These are phyloP conservation scores for Xylaria flabelliformis DNA, from an alignment of 495 filamentous ascomycete genomes.

Conservation along the genomic window DNA sequence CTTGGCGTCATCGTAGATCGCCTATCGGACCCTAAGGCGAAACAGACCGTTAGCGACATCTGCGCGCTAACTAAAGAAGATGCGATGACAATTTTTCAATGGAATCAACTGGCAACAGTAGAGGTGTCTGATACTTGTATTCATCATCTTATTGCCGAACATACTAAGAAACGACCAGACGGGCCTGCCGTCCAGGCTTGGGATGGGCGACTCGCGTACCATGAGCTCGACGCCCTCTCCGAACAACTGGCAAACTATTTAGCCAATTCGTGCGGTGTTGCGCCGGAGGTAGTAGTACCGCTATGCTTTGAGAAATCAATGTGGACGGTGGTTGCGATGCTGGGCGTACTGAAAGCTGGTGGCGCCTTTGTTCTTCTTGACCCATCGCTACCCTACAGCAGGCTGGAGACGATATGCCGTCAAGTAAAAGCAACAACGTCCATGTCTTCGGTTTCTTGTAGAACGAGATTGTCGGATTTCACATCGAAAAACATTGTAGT, in stretches of 20 bases:
- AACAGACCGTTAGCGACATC: background rate
- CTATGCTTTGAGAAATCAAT: too few relatives aligned
- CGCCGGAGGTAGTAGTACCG: too few relatives aligned
- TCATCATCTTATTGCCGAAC: background rate
- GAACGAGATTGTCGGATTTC: background rate
- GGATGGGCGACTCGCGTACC: background rate
- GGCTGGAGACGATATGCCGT: background rate
- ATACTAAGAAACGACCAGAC: background rate
- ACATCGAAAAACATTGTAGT: background rate
- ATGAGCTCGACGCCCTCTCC: background rate
- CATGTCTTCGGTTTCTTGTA: background rate
- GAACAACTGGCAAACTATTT: too few relatives aligned
- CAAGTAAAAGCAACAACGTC: background rate
- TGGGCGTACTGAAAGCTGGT: too few relatives aligned
- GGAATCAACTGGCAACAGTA: background rate
- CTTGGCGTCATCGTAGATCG: background rate
- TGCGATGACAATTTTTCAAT: background rate
- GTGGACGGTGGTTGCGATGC: too few relatives aligned
- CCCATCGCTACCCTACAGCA: background rate
- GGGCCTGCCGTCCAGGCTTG: background rate
- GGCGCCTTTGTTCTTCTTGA: too few relatives aligned
- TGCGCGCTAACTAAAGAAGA: background rate
- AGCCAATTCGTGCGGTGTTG: too few relatives aligned
- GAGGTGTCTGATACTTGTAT: background rate
- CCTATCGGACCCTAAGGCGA: background rate